These are phyloP conservation scores for Aspergillus sp. DNA, from an alignment of 2,329 filamentous ascomycete species.

Conservation along the genomic window DNA sequence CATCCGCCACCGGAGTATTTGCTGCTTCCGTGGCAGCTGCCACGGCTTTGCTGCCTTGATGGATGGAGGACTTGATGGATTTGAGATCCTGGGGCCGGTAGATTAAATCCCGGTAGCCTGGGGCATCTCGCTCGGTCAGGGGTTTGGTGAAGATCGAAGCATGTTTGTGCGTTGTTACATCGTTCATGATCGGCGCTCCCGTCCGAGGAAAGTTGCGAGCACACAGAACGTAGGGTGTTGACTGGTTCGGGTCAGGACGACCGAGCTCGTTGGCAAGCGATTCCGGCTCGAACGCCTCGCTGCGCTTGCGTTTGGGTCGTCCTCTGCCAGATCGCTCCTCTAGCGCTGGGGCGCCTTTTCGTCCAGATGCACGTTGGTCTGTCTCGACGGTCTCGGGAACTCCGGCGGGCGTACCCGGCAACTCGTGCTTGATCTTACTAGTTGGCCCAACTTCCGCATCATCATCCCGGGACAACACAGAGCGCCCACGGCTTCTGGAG, in stretches of 20 bases:
- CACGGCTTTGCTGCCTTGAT: constrained; percentile 45
- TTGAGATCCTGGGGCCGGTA: constrained; percentile 75
- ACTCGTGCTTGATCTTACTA: constrained; percentile 31
- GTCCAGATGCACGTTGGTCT: constrained; percentile 28
- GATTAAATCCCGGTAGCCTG: constrained; percentile 72
- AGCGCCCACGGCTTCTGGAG: constrained; percentile 37
- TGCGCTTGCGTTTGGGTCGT: constrained; percentile 43
- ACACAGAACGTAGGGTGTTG: constrained; percentile 39
- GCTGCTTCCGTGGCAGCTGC: constrained; percentile 57
- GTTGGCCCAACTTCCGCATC: constrained; percentile 20
- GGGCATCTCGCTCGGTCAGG: constrained; percentile 71
- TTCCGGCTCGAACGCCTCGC: constrained; percentile 32
- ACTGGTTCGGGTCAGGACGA: constrained; percentile 29
- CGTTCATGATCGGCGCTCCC: constrained; percentile 69
- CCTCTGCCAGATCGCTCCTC: constrained; percentile 30
- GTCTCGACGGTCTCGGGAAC: constrained; percentile 31
- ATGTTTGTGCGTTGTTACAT: constrained; percentile 73
- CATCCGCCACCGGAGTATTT: constrained; percentile 62
- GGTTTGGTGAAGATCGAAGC: constrained; percentile 78
- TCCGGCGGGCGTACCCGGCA: constrained; percentile 35
- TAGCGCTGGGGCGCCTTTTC: constrained; percentile 19
- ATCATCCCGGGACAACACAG: constrained; percentile 35
- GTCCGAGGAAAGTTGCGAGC: constrained; percentile 61
- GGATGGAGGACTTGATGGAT: constrained; percentile 70
- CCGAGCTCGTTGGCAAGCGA: constrained; percentile 23